These are phyloP conservation scores for Pichia sp. DNA, from an alignment of 1,139 yeast genomes.

Conservation along the genomic window DNA sequence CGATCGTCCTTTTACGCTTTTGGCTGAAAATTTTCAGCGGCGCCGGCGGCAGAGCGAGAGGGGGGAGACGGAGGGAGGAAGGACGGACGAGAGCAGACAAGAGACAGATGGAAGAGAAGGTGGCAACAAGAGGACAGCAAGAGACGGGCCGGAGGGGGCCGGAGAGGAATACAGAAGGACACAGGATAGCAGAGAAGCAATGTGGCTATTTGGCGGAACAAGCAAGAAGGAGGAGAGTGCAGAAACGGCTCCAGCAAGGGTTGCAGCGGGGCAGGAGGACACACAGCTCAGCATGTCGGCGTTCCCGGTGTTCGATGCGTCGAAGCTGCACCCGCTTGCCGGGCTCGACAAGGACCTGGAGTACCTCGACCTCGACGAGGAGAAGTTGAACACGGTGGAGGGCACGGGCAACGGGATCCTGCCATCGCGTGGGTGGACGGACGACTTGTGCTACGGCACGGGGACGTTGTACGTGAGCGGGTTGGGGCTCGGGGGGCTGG, in stretches of 20 bases:
- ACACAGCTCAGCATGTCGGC: constrained; percentile 14
- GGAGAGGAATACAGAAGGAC: not conserved
- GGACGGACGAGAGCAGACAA: not conserved
- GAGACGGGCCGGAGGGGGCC: too few species aligned
- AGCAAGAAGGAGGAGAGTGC: constrained; percentile 6
- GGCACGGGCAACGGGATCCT: constrained; percentile 80
- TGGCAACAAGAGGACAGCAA: too few species aligned
- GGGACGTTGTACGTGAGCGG: constrained; percentile 89
- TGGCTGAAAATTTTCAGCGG: not conserved
- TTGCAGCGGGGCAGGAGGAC: not conserved
- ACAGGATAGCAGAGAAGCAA: not conserved
- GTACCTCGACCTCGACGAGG: constrained; percentile 85
- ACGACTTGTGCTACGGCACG: constrained; percentile 95
- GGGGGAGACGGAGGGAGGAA: not conserved
- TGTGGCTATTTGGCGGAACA: constrained; percentile 19
- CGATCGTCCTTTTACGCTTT: not conserved
- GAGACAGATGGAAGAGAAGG: not conserved
- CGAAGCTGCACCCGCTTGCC: constrained; percentile 87
- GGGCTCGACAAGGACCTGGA: constrained; percentile 88
- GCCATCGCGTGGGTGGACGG: constrained; percentile 96
- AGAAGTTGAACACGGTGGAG: constrained; percentile 64
- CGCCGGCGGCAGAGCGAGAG: not conserved
- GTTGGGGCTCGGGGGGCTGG: constrained; percentile 73
- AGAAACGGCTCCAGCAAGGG: not conserved
- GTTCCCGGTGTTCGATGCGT: constrained; percentile 54